Evolutionary conservation across 768 basidiomycete genomes (phyloP).

Genomic region (Leccinum fibrillosum): DNA sequence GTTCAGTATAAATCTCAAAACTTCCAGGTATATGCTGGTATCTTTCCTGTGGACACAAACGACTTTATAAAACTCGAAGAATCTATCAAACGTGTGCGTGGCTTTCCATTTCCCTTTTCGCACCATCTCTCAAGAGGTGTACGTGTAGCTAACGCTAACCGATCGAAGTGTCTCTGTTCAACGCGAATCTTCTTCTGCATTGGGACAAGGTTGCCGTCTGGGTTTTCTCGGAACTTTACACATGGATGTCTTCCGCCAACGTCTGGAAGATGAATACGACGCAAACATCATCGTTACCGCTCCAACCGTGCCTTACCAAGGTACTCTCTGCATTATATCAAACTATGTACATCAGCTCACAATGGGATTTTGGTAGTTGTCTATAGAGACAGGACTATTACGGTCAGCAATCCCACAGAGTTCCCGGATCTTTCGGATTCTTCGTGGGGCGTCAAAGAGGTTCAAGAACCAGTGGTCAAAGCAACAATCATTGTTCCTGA

Average conservation of each 20-base stretch:
- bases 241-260: constrained; percentile 94
- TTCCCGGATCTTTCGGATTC: constrained; percentile 82
- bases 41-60: constrained; percentile 88
- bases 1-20: neutral
- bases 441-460: constrained; percentile 57
- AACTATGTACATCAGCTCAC: neutral
- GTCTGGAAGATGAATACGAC: constrained; percentile 95
- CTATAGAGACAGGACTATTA: constrained; percentile 57
- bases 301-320: constrained; percentile 92
- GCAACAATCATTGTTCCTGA: constrained; percentile 94
- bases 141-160: constrained; percentile 68
- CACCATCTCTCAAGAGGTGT: constrained; percentile 10
- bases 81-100: constrained; percentile 80
- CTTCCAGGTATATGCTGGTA: constrained; percentile 83
- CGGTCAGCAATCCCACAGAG: constrained; percentile 90
- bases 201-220: constrained; percentile 92
- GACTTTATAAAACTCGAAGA: constrained; percentile 96
- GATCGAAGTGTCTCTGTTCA: constrained; percentile 89
- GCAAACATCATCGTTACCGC: constrained; percentile 94
- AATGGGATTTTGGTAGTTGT: constrained; percentile 50
- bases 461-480: constrained; percentile 91
- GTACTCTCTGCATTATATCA: constrained; percentile 33
- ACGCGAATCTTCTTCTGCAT: constrained; percentile 87
- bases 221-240: constrained; percentile 96
- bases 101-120: neutral